These are phyloP conservation scores for Chrysanthemum seticuspe DNA, from an alignment of 129 eudicot species.

Conservation along the genomic window DNA sequence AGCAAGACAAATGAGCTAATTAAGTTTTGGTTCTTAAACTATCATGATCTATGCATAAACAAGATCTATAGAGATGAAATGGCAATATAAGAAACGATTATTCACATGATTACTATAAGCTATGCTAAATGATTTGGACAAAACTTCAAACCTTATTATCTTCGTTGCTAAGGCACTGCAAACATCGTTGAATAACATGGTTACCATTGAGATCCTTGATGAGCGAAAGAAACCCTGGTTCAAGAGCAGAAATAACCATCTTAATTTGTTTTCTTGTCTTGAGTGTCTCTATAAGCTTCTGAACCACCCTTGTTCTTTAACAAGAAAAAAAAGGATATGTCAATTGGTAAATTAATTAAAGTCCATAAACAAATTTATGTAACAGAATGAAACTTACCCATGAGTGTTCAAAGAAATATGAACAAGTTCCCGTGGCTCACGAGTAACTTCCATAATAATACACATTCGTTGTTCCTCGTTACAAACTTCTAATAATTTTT, in stretches of 20 bases:
- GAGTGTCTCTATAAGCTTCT: constrained; percentile 65
- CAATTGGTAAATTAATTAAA: not conserved
- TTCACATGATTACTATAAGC: not conserved
- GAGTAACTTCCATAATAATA: constrained; percentile 49
- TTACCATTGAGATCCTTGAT: constrained; percentile 72
- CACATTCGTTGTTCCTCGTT: constrained; percentile 58
- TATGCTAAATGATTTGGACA: not conserved
- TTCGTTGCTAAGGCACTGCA: constrained; percentile 55
- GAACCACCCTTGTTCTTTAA: constrained; percentile 71
- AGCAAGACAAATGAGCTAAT: not conserved
- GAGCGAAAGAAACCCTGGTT: constrained; percentile 67
- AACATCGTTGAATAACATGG: constrained; percentile 73
- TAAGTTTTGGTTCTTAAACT: not conserved
- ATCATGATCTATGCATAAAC: constrained; percentile 7
- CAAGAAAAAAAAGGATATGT: constrained; percentile 8
- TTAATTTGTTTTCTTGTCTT: constrained; percentile 62
- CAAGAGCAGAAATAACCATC: constrained; percentile 47
- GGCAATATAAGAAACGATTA: not conserved
- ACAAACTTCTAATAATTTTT: constrained; percentile 64
- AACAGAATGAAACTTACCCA: constrained; percentile 45
- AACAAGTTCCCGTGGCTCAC: constrained; percentile 50
- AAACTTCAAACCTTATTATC: constrained; percentile 54
- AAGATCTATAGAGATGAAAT: constrained; percentile 1
- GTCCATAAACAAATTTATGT: not conserved
- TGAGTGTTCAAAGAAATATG: constrained; percentile 51